Evolutionary conservation across 2,329 filamentous ascomycete species (phyloP).

Genomic region (Penicillium sp.): DNA sequence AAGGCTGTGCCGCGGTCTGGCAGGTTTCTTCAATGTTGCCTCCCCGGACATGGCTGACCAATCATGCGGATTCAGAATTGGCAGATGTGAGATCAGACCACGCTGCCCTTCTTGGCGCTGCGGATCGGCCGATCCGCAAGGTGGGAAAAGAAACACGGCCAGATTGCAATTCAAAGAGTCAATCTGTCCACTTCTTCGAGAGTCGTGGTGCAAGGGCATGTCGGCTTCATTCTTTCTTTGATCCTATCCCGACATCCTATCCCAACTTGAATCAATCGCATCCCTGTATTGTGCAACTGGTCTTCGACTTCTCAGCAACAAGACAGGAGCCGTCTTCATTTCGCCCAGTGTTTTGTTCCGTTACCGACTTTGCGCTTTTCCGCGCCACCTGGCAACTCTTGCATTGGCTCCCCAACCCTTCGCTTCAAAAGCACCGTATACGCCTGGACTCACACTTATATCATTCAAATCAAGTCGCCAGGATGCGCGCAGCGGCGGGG

Average conservation of each 20-base stretch:
- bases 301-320: not conserved
- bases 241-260: not conserved
- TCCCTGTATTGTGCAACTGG: not conserved
- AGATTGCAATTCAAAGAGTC: not conserved
- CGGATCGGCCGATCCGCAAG: slow-evolving; percentile 2
- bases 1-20: too few species aligned
- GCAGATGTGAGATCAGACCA: not conserved
- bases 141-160: not conserved
- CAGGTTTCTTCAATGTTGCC: not conserved
- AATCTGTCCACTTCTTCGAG: slow-evolving; percentile 2
- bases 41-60: not conserved
- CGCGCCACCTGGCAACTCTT: not conserved
- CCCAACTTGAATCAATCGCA: not conserved
- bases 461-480: slow-evolving; percentile 4
- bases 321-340: too few species aligned
- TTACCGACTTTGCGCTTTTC: slow-evolving; percentile 1
- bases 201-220: not conserved
- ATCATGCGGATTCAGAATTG: not conserved
- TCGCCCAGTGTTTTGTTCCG: not conserved
- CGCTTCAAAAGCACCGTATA: too few species aligned
- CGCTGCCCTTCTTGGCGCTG: slow-evolving; percentile 2
- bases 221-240: slow-evolving; percentile 1
- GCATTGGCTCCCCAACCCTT: not conserved
- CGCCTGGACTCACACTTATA: not conserved
- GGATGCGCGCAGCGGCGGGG: slow-evolving; percentile 50